Base-by-base conservation (phyloP, 1,284 basidiomycete species). In the Psilocybe mexicana region DNA sequence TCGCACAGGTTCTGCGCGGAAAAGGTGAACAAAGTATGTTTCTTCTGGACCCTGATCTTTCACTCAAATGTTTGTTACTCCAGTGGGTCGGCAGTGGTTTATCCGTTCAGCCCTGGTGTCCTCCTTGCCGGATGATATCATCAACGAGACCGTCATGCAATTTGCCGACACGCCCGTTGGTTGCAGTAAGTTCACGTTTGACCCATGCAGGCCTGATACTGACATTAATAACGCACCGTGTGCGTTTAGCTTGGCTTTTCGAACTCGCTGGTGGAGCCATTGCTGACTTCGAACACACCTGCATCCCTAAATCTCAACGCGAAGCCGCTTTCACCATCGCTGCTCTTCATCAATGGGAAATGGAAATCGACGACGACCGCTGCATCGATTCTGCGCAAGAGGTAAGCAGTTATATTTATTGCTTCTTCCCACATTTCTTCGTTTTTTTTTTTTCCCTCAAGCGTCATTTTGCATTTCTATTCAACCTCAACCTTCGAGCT, bases 321-420 rank as follows among this genome's bases (percentile, higher is more conserved):
- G 81, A 90, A 67, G 89, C 91, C 1, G 73, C 83, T 5, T 96
- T 94, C 75, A 94, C 90, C 2, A 86, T 95, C 46, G 91, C 92
- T 1, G 93, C 94, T 18, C 76, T 96, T 46, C 94, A 96, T 72
- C 94, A 96, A 71, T 96, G 94, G 94, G 88, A 90, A 59, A 86
- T 93, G 72, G 80, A 86, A 50, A 78, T 87, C 40, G 84, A 92
- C 62, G 94, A 96, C 66, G 83, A 86, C 23, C 78, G 84, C 18
- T 96, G 93, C 65, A 81, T 93, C 54, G 79, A 81, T 48, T 87
- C 90, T 33, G 93, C 93, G 10, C 90, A 94, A 70, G 84, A 88
- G 67, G 90, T 89, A 62, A 67, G 78, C 43, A 33, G 50, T 48
- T 40, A 30, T 42, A 38, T 53, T 33, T 25, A 18, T n/a, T 12